phyloP scores from a whole-genome alignment of 202 grass and related monocot genomes.

The Saccharum hybrid region DNA sequence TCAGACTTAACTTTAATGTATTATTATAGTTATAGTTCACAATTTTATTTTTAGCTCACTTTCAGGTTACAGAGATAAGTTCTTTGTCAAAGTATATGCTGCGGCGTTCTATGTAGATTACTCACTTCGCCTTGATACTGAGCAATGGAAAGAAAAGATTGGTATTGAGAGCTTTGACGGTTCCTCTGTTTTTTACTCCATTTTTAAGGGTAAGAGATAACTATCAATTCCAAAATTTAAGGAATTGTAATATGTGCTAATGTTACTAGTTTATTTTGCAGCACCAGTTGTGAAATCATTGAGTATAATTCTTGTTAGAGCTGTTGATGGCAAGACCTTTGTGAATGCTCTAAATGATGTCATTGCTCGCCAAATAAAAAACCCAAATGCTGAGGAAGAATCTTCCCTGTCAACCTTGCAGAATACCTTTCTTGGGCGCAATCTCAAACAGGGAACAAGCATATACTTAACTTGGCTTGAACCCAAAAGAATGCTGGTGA shows the following conservation, averaged over 20 bases:
- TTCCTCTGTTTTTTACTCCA: conserved; percentile 68
- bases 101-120: conserved; percentile 71
- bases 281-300: conserved; percentile 76
- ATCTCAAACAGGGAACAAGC: conserved; percentile 69
- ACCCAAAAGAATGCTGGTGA: conserved; percentile 75
- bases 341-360: conserved; percentile 82
- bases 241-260: conserved; percentile 45
- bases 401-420: conserved; percentile 65
- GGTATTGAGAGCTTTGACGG: conserved; percentile 55
- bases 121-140: conserved; percentile 53
- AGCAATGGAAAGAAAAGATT: conserved; percentile 51
- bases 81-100: conserved; percentile 94
- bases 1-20: neutral
- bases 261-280: conserved; percentile 44
- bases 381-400: conserved; percentile 56
- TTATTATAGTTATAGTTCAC: conserved; percentile 32
- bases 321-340: conserved; percentile 80
- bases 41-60: conserved; percentile 52
- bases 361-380: conserved; percentile 64
- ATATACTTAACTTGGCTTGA: conserved; percentile 80
- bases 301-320: conserved; percentile 81
- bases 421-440: conserved; percentile 61
- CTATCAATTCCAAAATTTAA: conserved; percentile 5
- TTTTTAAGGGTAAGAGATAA: conserved; percentile 67
- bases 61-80: conserved; percentile 91